Percentiles rank a stretch among this genome's conserved stretches.
Evolutionary conservation across 139 green algal genomes (phyloP).

Genomic region (Coccomyxa sp.): DNA sequence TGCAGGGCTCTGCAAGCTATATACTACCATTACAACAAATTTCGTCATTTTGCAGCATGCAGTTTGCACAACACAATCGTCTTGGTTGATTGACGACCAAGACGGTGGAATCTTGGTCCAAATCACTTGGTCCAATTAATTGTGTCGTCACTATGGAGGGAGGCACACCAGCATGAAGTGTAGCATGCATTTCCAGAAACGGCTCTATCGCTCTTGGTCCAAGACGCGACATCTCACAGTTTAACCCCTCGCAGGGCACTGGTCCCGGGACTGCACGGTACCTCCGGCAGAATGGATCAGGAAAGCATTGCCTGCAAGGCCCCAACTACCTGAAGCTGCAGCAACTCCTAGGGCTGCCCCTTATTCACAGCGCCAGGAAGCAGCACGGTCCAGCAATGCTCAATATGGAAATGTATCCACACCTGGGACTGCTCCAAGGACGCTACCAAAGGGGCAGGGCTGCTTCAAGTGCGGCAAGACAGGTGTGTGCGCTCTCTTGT

Average conservation of each 20-base stretch:
- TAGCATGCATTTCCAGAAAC: no score
- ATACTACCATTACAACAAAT: not conserved
- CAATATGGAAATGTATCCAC: not conserved
- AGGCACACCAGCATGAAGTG: no score
- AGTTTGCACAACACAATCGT: no score
- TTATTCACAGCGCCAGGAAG: not conserved
- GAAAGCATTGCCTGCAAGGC: not conserved
- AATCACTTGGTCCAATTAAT: no score
- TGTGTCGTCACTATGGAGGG: no score
- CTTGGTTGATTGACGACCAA: no score
- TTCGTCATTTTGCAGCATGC: not conserved
- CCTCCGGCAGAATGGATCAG: slow-evolving; percentile 20
- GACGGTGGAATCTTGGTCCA: no score
- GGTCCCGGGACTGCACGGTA: slow-evolving; percentile 38
- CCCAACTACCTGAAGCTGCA: not conserved
- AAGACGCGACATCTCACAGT: not conserved
- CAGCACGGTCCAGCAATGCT: not conserved
- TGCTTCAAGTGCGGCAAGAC: not conserved
- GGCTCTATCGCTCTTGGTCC: no score
- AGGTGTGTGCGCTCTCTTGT: not conserved
- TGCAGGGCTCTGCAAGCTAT: slow-evolving; percentile 20
- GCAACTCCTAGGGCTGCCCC: not conserved
- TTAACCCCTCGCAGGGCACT: slow-evolving; percentile 12
- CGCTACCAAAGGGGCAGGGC: not conserved
- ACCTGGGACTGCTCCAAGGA: not conserved